Evolutionary conservation across 176 grass and related monocot species (phyloP), one percentile per base, ranked within the genome.

Genomic region (Aegilops longissima): DNA sequence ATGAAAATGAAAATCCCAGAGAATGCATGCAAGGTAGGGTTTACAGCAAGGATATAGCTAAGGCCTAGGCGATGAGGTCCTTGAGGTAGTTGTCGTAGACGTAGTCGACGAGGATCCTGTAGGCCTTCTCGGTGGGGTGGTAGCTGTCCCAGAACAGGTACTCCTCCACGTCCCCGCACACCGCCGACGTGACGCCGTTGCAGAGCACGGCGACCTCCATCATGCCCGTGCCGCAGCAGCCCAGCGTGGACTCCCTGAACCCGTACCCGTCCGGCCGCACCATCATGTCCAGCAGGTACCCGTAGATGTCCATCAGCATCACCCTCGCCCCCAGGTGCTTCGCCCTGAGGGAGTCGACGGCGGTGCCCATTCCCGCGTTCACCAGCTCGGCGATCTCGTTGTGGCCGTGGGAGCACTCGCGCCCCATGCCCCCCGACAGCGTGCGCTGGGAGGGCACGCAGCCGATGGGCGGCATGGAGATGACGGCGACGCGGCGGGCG

Each of bases 361-460:
- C 63, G 70, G 36, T 6, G 14, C 23, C 16, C 33, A 97, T 71
- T 6, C 82, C 83, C 34, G 79, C 27, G 87, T 97, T 97, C 76
- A 72, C 89, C 9, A 91, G 73, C 38, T 8, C 76, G 6, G 95
- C 93, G 1, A 93, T 21, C 82, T 93, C 63, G 82, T 95, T 97
- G 82, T 93, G 91, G 1, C 74, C 89, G n/a, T 9, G 11, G 12
- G 85, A 86, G 80, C 95, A 97, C 0, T 18, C 78, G 14, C 93
- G 76, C 2, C 25, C 17, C 16, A 82, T 2, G 0, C 95, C 93
- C 0, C 95, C 95, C 0, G 82, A 86, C 4, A 97, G 88, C 59
- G 93, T 95, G 88, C 93, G 88, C 80, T 95, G 95, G 69, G 95
- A 95, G 8, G 95, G 95, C 3, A 95, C 85, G 61, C 95, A 97